Conservation (phyloP, 352 stramenopile species). For the Phytophthora hybrid region DNA sequence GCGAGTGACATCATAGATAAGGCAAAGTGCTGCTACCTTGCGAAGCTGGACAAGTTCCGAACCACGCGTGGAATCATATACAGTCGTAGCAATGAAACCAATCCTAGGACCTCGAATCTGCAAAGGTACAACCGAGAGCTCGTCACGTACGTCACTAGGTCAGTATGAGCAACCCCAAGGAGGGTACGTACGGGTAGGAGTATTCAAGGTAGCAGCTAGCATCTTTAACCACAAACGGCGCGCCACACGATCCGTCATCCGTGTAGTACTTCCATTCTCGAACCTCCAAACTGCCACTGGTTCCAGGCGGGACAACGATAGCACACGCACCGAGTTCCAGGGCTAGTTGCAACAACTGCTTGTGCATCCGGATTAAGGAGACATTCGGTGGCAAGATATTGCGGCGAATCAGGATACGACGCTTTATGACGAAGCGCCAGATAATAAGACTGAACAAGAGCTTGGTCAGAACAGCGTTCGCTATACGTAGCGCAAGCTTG, state of each 20-base stretch:
- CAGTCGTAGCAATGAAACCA: slow-evolving; percentile 72
- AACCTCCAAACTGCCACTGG: slow-evolving; percentile 57
- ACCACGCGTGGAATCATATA: slow-evolving; percentile 83
- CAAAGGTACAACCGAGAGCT: background rate
- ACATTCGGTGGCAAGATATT: slow-evolving; percentile 67
- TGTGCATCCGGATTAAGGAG: slow-evolving; percentile 59
- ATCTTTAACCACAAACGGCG: slow-evolving; percentile 41
- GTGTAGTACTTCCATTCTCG: slow-evolving; percentile 79
- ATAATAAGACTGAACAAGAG: slow-evolving; percentile 60
- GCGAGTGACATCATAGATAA: background rate
- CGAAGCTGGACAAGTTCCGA: slow-evolving; percentile 80
- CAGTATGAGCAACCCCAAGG: background rate
- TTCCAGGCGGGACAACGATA: slow-evolving; percentile 65
- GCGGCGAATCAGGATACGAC: slow-evolving; percentile 68
- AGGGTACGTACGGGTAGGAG: slow-evolving; percentile 63
- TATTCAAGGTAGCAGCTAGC: slow-evolving; percentile 76
- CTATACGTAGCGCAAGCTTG: slow-evolving; percentile 52
- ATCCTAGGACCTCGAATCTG: slow-evolving; percentile 73
- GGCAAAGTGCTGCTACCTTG: slow-evolving; percentile 49
- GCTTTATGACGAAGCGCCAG: slow-evolving; percentile 63
- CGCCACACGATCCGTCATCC: slow-evolving; percentile 43
- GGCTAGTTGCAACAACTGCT: slow-evolving; percentile 48
- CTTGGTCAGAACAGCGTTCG: slow-evolving; percentile 55
- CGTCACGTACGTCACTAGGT: background rate
- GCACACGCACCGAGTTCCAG: slow-evolving; percentile 60